Conservation (phyloP, 2,329 filamentous ascomycete genomes). For the Pseudogymnoascus sp. region DNA sequence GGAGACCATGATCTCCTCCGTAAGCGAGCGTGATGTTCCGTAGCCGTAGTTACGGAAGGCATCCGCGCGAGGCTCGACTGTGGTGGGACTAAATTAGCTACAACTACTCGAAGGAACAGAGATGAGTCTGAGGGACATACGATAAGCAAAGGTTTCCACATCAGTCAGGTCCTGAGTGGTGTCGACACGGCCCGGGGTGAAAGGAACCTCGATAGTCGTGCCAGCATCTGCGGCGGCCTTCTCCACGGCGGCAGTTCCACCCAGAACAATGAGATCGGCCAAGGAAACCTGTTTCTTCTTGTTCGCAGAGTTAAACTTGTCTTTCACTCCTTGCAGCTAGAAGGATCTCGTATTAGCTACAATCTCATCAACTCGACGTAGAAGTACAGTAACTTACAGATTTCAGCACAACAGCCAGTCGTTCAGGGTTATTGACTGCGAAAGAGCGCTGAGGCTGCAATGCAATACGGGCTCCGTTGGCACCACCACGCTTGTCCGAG, state of each 20-base stretch:
- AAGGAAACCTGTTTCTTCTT: conserved; percentile 49
- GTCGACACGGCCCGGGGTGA: conserved; percentile 50
- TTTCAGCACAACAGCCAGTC: conserved; percentile 24
- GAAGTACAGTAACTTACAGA: conserved; percentile 5
- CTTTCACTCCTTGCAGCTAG: conserved; percentile 23
- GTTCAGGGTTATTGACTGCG: conserved; percentile 49
- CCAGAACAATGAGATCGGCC: conserved; percentile 52
- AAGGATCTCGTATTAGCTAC: background rate
- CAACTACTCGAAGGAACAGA: background rate
- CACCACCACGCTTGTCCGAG: conserved; percentile 52
- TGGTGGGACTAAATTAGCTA: background rate
- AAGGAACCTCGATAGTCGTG: conserved; percentile 39
- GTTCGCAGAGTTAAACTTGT: conserved; percentile 46
- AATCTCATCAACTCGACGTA: background rate
- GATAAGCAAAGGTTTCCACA: conserved; percentile 42
- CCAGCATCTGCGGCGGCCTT: conserved; percentile 35
- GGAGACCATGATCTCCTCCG: conserved; percentile 50
- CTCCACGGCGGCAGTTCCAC: conserved; percentile 47
- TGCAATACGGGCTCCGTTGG: conserved; percentile 52
- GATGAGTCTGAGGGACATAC: background rate
- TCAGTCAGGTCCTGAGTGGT: conserved; percentile 50
- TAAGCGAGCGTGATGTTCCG: conserved; percentile 40
- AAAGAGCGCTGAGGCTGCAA: conserved; percentile 48
- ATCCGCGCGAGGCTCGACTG: conserved; percentile 44
- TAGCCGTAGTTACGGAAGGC: conserved; percentile 55